A percentile compares a stretch with the other conserved stretches of the same genome.
Evolutionary conservation across 805 yeast genomes (phyloP).

Genomic region (Nakazawaea laoshanensis): DNA sequence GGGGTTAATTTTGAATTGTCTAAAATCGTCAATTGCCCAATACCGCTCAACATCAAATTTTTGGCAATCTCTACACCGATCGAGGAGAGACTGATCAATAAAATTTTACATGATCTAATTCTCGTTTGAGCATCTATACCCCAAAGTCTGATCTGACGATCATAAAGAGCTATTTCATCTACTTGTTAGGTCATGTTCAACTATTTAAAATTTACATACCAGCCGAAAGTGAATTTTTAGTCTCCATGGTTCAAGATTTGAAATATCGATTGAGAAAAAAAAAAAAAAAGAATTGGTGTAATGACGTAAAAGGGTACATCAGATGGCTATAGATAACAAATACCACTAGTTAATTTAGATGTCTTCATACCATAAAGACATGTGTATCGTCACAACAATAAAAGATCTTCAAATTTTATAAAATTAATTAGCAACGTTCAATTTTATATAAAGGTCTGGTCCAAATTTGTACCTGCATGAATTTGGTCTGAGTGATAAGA

Average conservation of each 20-base stretch:
- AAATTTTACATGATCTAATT: constrained; percentile 62
- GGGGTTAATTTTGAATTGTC: constrained; percentile 49
- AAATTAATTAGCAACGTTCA: no score
- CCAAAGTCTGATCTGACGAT: constrained; percentile 93
- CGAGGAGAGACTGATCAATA: constrained; percentile 67
- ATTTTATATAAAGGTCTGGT: no score
- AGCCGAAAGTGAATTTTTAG: constrained; percentile 5
- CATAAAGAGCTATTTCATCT: constrained; percentile 89
- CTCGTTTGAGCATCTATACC: constrained; percentile 85
- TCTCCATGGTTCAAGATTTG: no score
- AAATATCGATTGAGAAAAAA: neutral
- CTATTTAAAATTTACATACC: constrained; percentile 3
- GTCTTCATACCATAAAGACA: no score
- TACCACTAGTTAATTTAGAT: no score
- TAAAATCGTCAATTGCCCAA: constrained; percentile 66
- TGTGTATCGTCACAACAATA: no score
- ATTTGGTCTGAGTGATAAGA: no score
- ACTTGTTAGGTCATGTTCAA: neutral
- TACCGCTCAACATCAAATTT: constrained; percentile 81
- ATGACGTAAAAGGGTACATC: no score
- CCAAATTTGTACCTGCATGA: no score
- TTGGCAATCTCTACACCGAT: constrained; percentile 78
- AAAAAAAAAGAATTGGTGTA: neutral
- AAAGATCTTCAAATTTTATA: no score
- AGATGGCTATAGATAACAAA: no score